Evolutionary conservation across 805 yeast genomes (phyloP).

Genomic region (Nakazawaea pomicola): DNA sequence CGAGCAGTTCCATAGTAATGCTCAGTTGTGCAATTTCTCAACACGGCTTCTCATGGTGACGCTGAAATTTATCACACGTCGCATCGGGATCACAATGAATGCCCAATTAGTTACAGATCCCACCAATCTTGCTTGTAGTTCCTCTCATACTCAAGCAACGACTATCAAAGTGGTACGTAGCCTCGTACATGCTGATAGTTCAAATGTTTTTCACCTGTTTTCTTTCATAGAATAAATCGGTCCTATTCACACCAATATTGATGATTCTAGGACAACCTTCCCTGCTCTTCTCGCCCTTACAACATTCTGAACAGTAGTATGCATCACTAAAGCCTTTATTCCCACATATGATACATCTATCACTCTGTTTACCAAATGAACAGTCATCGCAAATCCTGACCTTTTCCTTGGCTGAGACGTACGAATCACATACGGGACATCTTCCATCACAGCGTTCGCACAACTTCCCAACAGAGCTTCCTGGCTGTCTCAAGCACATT

Average conservation of each 20-base stretch:
- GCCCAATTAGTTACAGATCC: no score
- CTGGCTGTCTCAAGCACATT: conserved; percentile 83
- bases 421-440: conserved; percentile 88
- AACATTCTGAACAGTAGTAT: conserved; percentile 83
- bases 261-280: conserved; percentile 90
- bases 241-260: conserved; percentile 72
- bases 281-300: conserved; percentile 67
- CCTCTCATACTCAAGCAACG: no score
- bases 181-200: no score
- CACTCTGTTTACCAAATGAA: conserved; percentile 60
- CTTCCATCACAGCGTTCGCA: conserved; percentile 88
- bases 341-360: conserved; percentile 78
- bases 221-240: conserved; percentile 61
- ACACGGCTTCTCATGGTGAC: no score
- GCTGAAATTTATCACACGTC: no score
- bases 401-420: conserved; percentile 60
- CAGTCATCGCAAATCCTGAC: conserved; percentile 85
- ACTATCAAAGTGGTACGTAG: no score
- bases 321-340: conserved; percentile 63
- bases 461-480: conserved; percentile 60
- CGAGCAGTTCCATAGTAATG: no score
- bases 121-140: no score
- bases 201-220: conserved; percentile 22
- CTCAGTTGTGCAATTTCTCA: no score
- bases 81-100: no score